These are phyloP conservation scores for Lactifluus echinatus DNA, from an alignment of 768 basidiomycete genomes.

Conservation along the genomic window DNA sequence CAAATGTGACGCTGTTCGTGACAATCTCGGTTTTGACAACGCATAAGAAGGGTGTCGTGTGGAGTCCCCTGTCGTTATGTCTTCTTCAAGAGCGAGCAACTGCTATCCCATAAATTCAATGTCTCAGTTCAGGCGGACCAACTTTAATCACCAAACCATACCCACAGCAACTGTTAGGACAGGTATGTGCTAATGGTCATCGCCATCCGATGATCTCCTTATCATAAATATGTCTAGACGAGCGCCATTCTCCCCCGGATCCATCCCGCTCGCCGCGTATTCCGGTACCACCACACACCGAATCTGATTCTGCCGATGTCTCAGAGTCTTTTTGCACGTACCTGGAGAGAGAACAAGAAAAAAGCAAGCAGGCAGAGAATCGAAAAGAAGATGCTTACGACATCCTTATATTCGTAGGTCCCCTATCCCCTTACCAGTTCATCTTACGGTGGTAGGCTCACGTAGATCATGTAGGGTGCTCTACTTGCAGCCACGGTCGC, in stretches of 20 bases:
- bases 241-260: background rate
- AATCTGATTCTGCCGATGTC: background rate
- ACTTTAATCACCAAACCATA: background rate
- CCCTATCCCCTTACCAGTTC: no score
- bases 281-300: background rate
- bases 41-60: background rate
- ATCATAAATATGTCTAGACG: background rate
- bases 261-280: background rate
- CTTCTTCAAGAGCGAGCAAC: background rate
- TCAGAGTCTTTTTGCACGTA: background rate
- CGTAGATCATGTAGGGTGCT: background rate
- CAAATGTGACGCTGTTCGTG: background rate
- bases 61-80: background rate
- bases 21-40: background rate
- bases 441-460: background rate
- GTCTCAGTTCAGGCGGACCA: background rate
- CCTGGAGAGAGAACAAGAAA: background rate
- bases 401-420: constrained; percentile 4
- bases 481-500: constrained; percentile 8
- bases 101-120: background rate
- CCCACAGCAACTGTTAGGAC: background rate
- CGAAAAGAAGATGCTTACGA: constrained; percentile 1
- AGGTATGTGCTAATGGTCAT: background rate
- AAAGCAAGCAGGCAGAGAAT: background rate
- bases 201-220: background rate